Percentiles rank a stretch among this genome's conserved stretches.
Conservation (phyloP, 371 early-diverging fungal genomes). For the Enterocytospora artemiae region DNA sequence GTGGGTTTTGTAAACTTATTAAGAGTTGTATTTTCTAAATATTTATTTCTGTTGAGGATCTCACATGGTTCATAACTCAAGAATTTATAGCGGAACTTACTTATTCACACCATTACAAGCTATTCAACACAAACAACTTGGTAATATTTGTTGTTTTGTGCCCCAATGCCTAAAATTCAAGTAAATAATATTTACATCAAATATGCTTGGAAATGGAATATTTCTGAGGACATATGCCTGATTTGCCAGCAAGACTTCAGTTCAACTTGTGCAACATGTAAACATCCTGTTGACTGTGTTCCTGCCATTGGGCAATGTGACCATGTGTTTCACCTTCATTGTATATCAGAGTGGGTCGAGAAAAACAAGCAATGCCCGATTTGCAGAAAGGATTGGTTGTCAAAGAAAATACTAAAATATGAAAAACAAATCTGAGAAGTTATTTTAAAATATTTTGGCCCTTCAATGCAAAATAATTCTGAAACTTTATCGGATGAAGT, state of each 20-base stretch:
- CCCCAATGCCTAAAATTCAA: slow-evolving; percentile 17
- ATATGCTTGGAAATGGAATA: slow-evolving; percentile 56
- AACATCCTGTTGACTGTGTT: slow-evolving; percentile 56
- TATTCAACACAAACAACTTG: neutral
- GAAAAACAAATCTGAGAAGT: too few relatives aligned
- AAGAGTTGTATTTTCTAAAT: too few relatives aligned
- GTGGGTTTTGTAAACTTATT: too few relatives aligned
- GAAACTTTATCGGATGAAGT: neutral
- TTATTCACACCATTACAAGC: neutral
- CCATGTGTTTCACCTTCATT: slow-evolving; percentile 57
- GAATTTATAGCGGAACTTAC: neutral
- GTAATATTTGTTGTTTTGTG: neutral
- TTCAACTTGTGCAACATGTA: slow-evolving; percentile 56
- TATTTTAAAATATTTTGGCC: neutral
- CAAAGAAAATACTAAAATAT: slow-evolving; percentile 31
- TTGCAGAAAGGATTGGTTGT: slow-evolving; percentile 53
- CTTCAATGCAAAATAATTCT: neutral
- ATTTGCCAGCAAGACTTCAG: slow-evolving; percentile 59
- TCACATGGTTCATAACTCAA: too few relatives aligned
- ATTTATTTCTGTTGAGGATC: too few relatives aligned
- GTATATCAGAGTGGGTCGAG: slow-evolving; percentile 52
- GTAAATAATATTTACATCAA: slow-evolving; percentile 45
- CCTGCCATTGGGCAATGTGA: slow-evolving; percentile 55
- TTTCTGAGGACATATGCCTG: slow-evolving; percentile 54
- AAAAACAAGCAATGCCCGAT: slow-evolving; percentile 55